Evolutionary conservation across 345 rosid species (phyloP).

Genomic region (Murraya paniculata): DNA sequence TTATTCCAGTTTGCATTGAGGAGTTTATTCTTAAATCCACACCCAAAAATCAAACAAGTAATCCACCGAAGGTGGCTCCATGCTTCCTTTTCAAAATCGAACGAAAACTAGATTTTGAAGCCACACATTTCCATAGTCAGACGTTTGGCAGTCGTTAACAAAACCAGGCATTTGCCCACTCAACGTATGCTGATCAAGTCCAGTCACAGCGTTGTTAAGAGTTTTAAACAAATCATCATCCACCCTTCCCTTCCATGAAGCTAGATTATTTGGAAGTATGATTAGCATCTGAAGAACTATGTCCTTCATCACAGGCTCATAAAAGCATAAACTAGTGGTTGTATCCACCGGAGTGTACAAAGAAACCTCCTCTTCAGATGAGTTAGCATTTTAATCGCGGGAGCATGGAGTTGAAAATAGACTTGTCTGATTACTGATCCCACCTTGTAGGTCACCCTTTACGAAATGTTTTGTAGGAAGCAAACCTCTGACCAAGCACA

Average conservation of each 20-base stretch:
- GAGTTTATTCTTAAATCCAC: constrained; percentile 57
- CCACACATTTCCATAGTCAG: constrained; percentile 32
- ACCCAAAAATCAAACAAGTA: constrained; percentile 81
- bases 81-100: constrained; percentile 28
- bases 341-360: constrained; percentile 24
- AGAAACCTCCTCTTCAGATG: constrained; percentile 34
- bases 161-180: constrained; percentile 21
- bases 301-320: constrained; percentile 18
- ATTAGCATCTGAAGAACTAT: constrained; percentile 15
- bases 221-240: constrained; percentile 33
- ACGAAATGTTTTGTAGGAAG: constrained; percentile 10
- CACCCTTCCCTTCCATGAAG: constrained; percentile 28
- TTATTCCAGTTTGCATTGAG: constrained; percentile 34
- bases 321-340: constrained; percentile 22
- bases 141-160: constrained; percentile 22
- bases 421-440: constrained; percentile 10
- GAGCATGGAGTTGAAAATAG: constrained; percentile 14
- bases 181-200: constrained; percentile 13
- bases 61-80: constrained; percentile 58
- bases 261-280: constrained; percentile 17
- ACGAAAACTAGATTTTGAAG: constrained; percentile 27
- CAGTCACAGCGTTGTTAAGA: constrained; percentile 18
- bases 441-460: constrained; percentile 14
- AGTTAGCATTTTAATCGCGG: constrained; percentile 14
- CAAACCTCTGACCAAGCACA: constrained; percentile 47